phyloP scores from a whole-genome alignment of 495 filamentous ascomycete species.

The Neurospora sp. region DNA sequence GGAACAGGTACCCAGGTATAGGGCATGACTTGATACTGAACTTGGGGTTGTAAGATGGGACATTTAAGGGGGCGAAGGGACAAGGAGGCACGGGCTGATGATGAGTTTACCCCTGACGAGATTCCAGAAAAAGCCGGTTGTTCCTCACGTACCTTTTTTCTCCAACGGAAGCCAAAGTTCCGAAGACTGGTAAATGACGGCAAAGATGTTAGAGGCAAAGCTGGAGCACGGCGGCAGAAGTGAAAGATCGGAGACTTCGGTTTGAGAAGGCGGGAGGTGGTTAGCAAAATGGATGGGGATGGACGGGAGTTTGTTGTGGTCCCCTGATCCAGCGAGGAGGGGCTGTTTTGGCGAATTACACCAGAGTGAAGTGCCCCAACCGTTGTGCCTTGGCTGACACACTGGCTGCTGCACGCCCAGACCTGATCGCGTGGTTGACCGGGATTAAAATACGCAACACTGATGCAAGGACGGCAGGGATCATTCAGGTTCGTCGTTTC shows the following conservation, averaged over 20 bases:
- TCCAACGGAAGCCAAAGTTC: not conserved
- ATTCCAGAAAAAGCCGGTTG: not conserved
- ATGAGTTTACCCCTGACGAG: not conserved
- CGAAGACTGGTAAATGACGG: not conserved
- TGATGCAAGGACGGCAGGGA: conserved; percentile 7
- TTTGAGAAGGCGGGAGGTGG: not conserved
- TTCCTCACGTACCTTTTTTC: not conserved
- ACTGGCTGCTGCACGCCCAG: conserved; percentile 5
- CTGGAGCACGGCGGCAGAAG: not conserved
- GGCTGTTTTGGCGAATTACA: not conserved
- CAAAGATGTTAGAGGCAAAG: not conserved
- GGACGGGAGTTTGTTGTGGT: not conserved
- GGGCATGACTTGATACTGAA: not conserved
- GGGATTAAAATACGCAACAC: conserved; percentile 10
- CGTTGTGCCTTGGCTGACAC: not conserved
- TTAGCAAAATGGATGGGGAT: not conserved
- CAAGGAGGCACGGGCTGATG: not conserved
- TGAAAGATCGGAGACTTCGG: not conserved
- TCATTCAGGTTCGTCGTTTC: not conserved
- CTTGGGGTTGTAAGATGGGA: not conserved
- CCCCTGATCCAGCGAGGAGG: not conserved
- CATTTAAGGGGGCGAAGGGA: not conserved
- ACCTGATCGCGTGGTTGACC: conserved; percentile 19
- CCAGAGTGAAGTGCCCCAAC: not conserved
- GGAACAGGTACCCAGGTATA: not conserved